Base-by-base conservation (phyloP, 176 grass and related monocot species). In the Raddia distichophylla region DNA sequence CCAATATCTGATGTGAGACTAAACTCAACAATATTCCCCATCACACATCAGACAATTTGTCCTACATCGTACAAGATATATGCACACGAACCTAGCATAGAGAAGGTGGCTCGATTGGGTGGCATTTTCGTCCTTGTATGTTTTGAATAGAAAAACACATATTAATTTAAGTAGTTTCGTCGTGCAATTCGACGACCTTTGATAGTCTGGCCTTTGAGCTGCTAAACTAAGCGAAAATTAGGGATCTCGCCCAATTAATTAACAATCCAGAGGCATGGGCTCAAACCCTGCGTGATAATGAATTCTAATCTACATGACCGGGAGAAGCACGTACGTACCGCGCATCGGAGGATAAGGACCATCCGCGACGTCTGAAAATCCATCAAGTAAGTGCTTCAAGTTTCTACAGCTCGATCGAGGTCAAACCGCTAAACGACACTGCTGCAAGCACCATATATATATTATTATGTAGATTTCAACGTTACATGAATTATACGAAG, bases 301-400 rank as follows among this genome's bases (percentile, higher is more conserved):
- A 46, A 33, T 15, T 14, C 5, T 43, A 60, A 69, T 62, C 18
- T 3, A 10, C 19, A 55, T 27, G 16, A 61, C 32, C 11, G 47
- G 0, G 1, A 64, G 14, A 76, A 49, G 17, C 6, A 46, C 27
- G 27, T 27, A 27, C 27, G 27, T 27, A 27, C 16, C 20, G 10
- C 45, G n/a, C 17, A 5, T 71, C 65, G 59, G 11, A 60, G 77
- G 77, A 80, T 60, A 67, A 44, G 63, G 32, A 45, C 27, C 19
- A 35, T 15, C 4, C 4, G 37, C 37, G 37, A 40, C 1, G 37
- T 40, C 37, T 40, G 37, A 40, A 40, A 40, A 40, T 40, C 37
- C 37, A 40, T 40, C 37, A 40, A 40, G 37, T 5, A 40, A 40
- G 37, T 5, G 37, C 37, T 40, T 2, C 37, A 40, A 40, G 4